Conservation (phyloP, 2,329 filamentous ascomycete species). For the Tolypocladium paradoxum region DNA sequence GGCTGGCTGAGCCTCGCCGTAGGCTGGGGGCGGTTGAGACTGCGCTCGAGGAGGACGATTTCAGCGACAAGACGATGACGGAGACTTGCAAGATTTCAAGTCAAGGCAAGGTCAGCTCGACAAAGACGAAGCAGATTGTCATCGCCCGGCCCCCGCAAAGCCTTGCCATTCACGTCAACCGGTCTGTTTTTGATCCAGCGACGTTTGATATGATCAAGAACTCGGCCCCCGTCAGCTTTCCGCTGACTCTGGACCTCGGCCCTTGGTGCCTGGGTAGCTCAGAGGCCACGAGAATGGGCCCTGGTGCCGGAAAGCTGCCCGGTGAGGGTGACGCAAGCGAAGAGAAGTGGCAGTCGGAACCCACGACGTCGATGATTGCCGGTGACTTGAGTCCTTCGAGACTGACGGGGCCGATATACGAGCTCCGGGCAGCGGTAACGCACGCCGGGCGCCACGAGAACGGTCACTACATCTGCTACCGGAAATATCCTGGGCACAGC, state of each 20-base stretch:
- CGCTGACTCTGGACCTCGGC: constrained; percentile 60
- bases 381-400: constrained; percentile 38
- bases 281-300: constrained; percentile 8
- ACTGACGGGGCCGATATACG: constrained; percentile 53
- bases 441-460: constrained; percentile 90
- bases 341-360: constrained; percentile 62
- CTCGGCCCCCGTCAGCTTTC: constrained; percentile 66
- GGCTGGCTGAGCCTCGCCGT: constrained; percentile 36
- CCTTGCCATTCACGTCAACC: constrained; percentile 78
- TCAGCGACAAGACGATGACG: constrained; percentile 55
- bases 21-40: constrained; percentile 56
- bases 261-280: constrained; percentile 72
- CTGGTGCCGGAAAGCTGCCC: constrained; percentile 1
- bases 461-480: constrained; percentile 89
- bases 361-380: constrained; percentile 63
- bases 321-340: constrained; percentile 16
- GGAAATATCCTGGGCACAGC: constrained; percentile 46
- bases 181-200: constrained; percentile 78
- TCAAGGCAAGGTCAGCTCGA: constrained; percentile 61
- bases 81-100: constrained; percentile 56
- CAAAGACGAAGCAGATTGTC: constrained; percentile 83
- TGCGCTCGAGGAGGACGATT: constrained; percentile 70
- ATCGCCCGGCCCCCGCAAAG: constrained; percentile 73
- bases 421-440: constrained; percentile 73
- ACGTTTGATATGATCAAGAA: constrained; percentile 80